phyloP scores from a whole-genome alignment of 768 basidiomycete species.

The Tephrocybe sp. region DNA sequence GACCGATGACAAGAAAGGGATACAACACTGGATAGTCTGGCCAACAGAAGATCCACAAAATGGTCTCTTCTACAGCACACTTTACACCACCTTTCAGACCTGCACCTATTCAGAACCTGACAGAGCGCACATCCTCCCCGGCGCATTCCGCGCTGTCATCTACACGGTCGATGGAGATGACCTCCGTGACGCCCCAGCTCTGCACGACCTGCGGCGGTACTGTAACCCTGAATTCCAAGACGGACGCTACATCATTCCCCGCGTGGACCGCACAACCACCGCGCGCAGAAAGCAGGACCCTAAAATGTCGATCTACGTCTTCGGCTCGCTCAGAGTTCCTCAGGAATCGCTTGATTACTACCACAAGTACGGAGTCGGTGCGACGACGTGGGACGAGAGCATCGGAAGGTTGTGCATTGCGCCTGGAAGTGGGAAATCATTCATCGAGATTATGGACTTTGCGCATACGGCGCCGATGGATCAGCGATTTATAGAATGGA shows the following conservation, averaged over 20 bases:
- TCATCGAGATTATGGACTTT: slow-evolving; percentile 51
- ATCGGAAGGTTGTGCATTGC: slow-evolving; percentile 60
- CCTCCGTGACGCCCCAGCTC: slow-evolving; percentile 29
- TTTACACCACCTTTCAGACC: slow-evolving; percentile 20
- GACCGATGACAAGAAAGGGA: slow-evolving; percentile 25
- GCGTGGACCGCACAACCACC: slow-evolving; percentile 5
- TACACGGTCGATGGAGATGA: slow-evolving; percentile 34
- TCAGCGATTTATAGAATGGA: slow-evolving; percentile 29
- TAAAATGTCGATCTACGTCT: slow-evolving; percentile 16
- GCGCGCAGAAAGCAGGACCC: slow-evolving; percentile 24
- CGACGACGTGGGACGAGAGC: slow-evolving; percentile 66
- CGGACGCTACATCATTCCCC: slow-evolving; percentile 4
- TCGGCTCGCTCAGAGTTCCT: slow-evolving; percentile 10
- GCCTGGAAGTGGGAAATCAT: slow-evolving; percentile 32
- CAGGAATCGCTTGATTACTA: slow-evolving; percentile 13
- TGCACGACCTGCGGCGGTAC: slow-evolving; percentile 40
- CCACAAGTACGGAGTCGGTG: slow-evolving; percentile 35
- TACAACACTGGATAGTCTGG: slow-evolving; percentile 36
- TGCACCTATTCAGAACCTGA: slow-evolving; percentile 25
- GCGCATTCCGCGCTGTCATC: slow-evolving; percentile 42
- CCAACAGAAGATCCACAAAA: slow-evolving; percentile 20
- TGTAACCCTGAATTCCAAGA: slow-evolving; percentile 29
- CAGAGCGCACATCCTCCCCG: slow-evolving; percentile 38
- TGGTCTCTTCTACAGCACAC: slow-evolving; percentile 21
- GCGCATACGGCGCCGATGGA: slow-evolving; percentile 29